Conservation (phyloP, 352 stramenopile genomes). For the Pythium dissotocum region DNA sequence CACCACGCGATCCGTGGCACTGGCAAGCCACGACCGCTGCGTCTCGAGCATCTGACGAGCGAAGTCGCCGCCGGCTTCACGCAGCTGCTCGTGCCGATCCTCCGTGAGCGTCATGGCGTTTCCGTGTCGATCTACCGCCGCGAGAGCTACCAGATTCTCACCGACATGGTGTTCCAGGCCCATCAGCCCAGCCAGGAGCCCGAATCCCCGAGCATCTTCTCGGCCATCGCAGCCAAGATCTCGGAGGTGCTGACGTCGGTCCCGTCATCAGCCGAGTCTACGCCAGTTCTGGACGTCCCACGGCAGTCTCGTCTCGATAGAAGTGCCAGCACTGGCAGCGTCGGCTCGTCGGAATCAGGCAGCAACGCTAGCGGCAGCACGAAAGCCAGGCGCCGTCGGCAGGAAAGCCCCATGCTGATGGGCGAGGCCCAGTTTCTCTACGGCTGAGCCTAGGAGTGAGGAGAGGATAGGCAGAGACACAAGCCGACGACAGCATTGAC, state of each 20-base stretch:
- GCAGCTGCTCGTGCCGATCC: constrained; percentile 38
- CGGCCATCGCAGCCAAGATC: constrained; percentile 17
- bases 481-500: too few species aligned
- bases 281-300: neutral
- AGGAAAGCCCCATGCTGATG: constrained; percentile 16
- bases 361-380: neutral
- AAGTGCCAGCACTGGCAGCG: constrained; percentile 20
- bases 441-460: constrained; percentile 6
- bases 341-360: constrained; percentile 17
- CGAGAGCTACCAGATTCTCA: constrained; percentile 34
- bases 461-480: too few species aligned
- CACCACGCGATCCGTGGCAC: constrained; percentile 34
- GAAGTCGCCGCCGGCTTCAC: constrained; percentile 40
- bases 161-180: constrained; percentile 36
- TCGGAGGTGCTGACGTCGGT: constrained; percentile 4
- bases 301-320: constrained; percentile 1
- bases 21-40: constrained; percentile 25
- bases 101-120: constrained; percentile 36
- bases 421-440: constrained; percentile 29
- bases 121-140: constrained; percentile 36
- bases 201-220: constrained; percentile 19
- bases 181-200: constrained; percentile 20
- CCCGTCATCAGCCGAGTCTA: neutral
- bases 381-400: constrained; percentile 4
- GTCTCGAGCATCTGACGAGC: constrained; percentile 36